Conservation (phyloP, 1,139 yeast genomes). For the Taphrina flavorubra region DNA sequence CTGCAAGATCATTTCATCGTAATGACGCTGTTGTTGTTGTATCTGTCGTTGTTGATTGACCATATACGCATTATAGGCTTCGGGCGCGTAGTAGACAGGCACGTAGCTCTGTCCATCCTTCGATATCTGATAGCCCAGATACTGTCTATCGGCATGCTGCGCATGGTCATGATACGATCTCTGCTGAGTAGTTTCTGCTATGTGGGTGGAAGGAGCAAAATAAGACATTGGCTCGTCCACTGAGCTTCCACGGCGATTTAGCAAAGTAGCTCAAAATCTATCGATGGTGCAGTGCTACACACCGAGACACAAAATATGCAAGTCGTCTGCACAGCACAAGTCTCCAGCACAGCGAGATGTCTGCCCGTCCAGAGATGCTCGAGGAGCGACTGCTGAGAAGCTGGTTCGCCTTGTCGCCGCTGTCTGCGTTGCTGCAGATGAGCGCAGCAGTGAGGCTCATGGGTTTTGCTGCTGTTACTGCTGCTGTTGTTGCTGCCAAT, state of each 20-base stretch:
- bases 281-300: too few relatives aligned
- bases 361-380: too few relatives aligned
- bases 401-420: too few relatives aligned
- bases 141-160: constrained; percentile 7
- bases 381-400: too few relatives aligned
- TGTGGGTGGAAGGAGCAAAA: neutral
- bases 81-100: constrained; percentile 16
- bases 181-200: neutral
- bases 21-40: constrained; percentile 14
- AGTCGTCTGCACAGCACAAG: neutral
- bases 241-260: neutral
- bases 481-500: constrained; percentile 2
- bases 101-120: constrained; percentile 11
- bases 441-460: neutral
- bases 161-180: constrained; percentile 5
- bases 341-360: neutral
- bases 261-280: neutral
- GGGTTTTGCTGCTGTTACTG: constrained; percentile 2
- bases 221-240: neutral
- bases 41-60: neutral
- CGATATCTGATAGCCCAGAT: constrained; percentile 11
- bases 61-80: constrained; percentile 9
- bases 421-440: too few relatives aligned
- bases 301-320: neutral
- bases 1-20: constrained; percentile 3